A percentile compares a stretch with the other conserved stretches of the same genome.
Conservation (phyloP, 805 yeast genomes). For the Candida yuanshanica region DNA sequence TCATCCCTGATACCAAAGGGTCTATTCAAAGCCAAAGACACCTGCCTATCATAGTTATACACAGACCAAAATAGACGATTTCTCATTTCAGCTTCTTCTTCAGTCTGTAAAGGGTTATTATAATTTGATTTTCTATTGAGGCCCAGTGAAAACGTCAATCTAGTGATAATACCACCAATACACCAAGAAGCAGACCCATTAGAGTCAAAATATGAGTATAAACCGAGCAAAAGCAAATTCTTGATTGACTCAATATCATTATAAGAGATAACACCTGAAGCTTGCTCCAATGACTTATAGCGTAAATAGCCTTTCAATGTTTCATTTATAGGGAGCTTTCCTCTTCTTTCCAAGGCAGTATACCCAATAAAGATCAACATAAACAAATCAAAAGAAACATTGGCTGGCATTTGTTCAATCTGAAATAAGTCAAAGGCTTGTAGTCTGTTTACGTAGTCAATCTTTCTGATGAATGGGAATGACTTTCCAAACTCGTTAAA, state of each 20-base stretch:
- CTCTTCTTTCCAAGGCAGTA: constrained; percentile 40
- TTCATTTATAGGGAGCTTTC: constrained; percentile 30
- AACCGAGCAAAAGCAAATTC: constrained; percentile 38
- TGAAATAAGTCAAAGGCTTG: constrained; percentile 26
- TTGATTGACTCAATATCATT: constrained; percentile 37
- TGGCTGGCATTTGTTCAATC: constrained; percentile 23
- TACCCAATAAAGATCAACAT: constrained; percentile 53
- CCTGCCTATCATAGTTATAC: constrained; percentile 35
- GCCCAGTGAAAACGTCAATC: constrained; percentile 41
- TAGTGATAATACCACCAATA: constrained; percentile 40
- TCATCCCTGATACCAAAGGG: constrained; percentile 43
- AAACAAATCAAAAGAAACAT: constrained; percentile 38
- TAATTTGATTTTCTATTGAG: constrained; percentile 33
- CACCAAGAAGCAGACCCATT: constrained; percentile 48
- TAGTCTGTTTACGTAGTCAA: constrained; percentile 29
- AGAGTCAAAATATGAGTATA: constrained; percentile 47
- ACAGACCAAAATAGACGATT: constrained; percentile 43
- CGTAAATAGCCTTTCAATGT: constrained; percentile 37
- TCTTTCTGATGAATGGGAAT: constrained; percentile 10
- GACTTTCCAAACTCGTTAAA: constrained; percentile 4
- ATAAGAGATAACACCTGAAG: constrained; percentile 31
- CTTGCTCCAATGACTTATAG: constrained; percentile 34
- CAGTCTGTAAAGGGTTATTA: neutral
- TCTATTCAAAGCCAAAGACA: constrained; percentile 44
- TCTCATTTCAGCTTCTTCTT: constrained; percentile 26